A percentile compares a stretch with the other conserved stretches of the same genome.
These are phyloP conservation scores for Excoecaria agallocha DNA, from an alignment of 345 rosid genomes.

Conservation along the genomic window DNA sequence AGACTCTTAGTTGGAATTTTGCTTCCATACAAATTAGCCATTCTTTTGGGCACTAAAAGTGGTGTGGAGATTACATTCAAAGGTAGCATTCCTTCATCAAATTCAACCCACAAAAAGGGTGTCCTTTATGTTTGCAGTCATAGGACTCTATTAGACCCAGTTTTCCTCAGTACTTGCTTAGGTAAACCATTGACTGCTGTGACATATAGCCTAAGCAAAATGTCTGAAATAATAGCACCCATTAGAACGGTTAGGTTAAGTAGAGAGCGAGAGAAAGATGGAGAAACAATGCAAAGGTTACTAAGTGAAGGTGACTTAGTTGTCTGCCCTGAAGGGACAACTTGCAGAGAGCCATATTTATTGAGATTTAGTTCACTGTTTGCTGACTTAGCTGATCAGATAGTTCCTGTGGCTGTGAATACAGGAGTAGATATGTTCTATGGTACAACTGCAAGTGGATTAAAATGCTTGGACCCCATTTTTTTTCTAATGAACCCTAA, in stretches of 20 bases:
- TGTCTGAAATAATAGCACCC: conserved; percentile 82
- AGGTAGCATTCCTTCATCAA: conserved; percentile 19
- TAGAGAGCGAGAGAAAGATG: conserved; percentile 63
- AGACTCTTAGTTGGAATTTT: conserved; percentile 56
- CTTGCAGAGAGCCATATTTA: conserved; percentile 86
- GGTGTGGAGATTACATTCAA: conserved; percentile 50
- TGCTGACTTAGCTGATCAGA: conserved; percentile 78
- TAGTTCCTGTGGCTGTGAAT: conserved; percentile 33
- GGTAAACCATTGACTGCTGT: conserved; percentile 73
- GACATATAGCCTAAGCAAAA: conserved; percentile 81
- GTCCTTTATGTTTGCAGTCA: conserved; percentile 86
- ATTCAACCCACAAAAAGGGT: conserved; percentile 37
- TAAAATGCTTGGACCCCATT: conserved; percentile 28
- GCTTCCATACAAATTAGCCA: conserved; percentile 58
- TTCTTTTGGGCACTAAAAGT: conserved; percentile 37
- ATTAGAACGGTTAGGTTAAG: conserved; percentile 75
- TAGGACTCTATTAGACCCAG: conserved; percentile 84
- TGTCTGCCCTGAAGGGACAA: conserved; percentile 96
- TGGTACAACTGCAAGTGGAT: conserved; percentile 32
- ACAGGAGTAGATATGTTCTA: conserved; percentile 26
- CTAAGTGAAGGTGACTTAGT: conserved; percentile 77
- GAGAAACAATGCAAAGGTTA: conserved; percentile 62
- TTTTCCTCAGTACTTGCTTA: conserved; percentile 59
- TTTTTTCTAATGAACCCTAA: conserved; percentile 32
- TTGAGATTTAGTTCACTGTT: conserved; percentile 88